Percentiles rank a stretch among this genome's conserved stretches.
phyloP scores from a whole-genome alignment of 75 land plant genomes.

The Picea glauca region DNA sequence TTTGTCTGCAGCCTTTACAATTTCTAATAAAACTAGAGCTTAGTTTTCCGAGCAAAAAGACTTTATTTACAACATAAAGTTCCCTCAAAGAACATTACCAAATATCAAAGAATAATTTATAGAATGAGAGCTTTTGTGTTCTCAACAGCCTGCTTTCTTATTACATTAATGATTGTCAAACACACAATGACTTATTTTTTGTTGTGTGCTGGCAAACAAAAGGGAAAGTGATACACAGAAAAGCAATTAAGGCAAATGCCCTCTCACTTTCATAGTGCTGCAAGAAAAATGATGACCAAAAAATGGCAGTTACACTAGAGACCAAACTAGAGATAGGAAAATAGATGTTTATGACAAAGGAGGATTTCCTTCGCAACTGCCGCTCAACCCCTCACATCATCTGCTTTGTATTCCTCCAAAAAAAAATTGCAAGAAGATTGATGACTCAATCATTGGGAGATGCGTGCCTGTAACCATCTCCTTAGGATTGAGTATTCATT shows the following conservation, averaged over 20 bases:
- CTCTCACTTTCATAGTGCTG: constrained; percentile 9
- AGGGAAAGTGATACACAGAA: not conserved
- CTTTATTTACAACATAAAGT: not conserved
- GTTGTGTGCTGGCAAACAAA: not conserved
- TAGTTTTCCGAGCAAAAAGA: not conserved
- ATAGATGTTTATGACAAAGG: not conserved
- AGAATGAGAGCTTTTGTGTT: not conserved
- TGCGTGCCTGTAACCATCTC: not conserved
- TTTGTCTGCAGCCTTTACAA: too few species aligned
- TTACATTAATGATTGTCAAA: not conserved
- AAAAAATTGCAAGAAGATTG: constrained; percentile 8
- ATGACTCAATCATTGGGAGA: constrained; percentile 6
- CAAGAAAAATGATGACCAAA: not conserved
- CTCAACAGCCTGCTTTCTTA: not conserved
- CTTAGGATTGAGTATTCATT: not conserved
- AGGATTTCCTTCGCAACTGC: constrained; percentile 7
- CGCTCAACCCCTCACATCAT: not conserved
- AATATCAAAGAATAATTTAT: not conserved
- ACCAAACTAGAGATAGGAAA: not conserved
- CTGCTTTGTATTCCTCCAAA: not conserved
- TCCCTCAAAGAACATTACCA: not conserved
- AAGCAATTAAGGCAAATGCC: constrained; percentile 4
- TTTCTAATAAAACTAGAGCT: too few species aligned
- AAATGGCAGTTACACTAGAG: constrained; percentile 5
- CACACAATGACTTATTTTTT: not conserved